These are phyloP conservation scores for Rhododendron simsii DNA, from an alignment of 148 eudicot genomes.

Conservation along the genomic window DNA sequence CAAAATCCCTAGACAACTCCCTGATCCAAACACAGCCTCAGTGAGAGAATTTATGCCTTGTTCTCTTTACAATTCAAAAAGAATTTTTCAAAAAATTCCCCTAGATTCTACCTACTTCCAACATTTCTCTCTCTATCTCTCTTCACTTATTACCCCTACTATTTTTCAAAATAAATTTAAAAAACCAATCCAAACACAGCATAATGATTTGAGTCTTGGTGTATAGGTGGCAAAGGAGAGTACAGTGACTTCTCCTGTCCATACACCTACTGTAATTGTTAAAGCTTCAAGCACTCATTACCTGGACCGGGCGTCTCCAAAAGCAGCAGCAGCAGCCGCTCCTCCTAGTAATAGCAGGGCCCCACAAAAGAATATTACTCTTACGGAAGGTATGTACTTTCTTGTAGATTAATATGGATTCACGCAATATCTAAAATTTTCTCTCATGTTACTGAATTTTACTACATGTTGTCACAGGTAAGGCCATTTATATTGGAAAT, in stretches of 20 bases:
- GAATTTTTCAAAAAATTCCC: too few species aligned
- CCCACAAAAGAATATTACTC: slow-evolving; percentile 12
- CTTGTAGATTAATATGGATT: background rate
- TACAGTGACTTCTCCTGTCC: slow-evolving; percentile 20
- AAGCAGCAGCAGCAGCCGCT: slow-evolving; percentile 25
- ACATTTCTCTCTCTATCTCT: too few species aligned
- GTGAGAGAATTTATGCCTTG: background rate
- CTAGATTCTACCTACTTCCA: too few species aligned
- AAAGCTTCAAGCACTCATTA: slow-evolving; percentile 14
- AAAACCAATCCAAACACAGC: too few species aligned
- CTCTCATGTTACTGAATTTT: background rate
- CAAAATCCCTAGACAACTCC: background rate
- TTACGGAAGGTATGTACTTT: slow-evolving; percentile 38
- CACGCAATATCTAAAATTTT: background rate
- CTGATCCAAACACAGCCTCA: background rate
- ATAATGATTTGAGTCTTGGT: slow-evolving; percentile 7
- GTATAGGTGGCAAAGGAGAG: slow-evolving; percentile 41
- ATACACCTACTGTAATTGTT: slow-evolving; percentile 12
- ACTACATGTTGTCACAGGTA: slow-evolving; percentile 17
- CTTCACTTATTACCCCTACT: too few species aligned
- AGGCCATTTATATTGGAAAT: slow-evolving; percentile 36
- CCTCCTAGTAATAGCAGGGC: slow-evolving; percentile 25
- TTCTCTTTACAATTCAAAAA: too few species aligned
- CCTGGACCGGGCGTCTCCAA: slow-evolving; percentile 15
- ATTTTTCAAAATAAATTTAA: too few species aligned